phyloP scores from a whole-genome alignment of 805 yeast genomes.

The Yarrowia sp. region DNA sequence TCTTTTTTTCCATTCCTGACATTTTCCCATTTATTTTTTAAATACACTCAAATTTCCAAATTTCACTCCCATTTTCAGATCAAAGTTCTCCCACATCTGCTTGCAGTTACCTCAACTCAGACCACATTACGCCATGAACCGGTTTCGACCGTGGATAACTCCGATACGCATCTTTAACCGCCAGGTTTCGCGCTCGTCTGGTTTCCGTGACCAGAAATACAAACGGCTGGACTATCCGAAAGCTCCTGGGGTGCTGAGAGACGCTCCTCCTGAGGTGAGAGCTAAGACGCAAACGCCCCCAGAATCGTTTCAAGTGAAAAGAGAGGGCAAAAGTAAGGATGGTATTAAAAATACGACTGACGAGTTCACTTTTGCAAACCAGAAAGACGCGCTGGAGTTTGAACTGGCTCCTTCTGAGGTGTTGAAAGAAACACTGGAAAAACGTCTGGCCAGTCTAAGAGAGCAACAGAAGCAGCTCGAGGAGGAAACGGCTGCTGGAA shows the following conservation, averaged over 20 bases:
- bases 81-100: not conserved
- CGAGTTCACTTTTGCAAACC: not conserved
- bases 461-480: not conserved
- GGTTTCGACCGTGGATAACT: not conserved
- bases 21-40: no score
- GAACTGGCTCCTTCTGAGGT: not conserved
- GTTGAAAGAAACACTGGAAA: not conserved
- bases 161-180: not conserved
- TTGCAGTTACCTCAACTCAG: not conserved
- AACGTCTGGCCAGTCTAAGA: not conserved
- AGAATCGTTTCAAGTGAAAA: not conserved
- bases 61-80: no score
- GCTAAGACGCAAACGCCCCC: not conserved
- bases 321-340: not conserved
- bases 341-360: not conserved
- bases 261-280: not conserved
- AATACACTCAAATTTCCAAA: no score
- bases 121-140: not conserved
- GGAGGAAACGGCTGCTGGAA: no score
- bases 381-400: not conserved
- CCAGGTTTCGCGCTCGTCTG: not conserved
- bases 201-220: not conserved
- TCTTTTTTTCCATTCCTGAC: no score
- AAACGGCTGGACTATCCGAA: not conserved
- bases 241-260: not conserved